These are phyloP conservation scores for Collybia sordida DNA, from an alignment of 768 basidiomycete species.

Conservation along the genomic window DNA sequence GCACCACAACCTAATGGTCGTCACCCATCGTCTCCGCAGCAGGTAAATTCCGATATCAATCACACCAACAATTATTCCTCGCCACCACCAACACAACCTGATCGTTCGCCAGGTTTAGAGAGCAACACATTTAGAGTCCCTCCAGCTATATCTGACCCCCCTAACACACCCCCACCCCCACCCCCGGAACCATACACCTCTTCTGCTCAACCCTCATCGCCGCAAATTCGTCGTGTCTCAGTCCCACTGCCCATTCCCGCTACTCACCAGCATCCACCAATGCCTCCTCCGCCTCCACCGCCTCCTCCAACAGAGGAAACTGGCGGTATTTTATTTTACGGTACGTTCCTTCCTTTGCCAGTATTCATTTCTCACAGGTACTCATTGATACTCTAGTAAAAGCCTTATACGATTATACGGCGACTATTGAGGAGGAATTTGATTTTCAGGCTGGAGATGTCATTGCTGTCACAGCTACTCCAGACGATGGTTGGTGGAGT, in stretches of 20 bases:
- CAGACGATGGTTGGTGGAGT: constrained; percentile 98
- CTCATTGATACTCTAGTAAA: constrained; percentile 55
- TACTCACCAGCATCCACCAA: constrained; percentile 10
- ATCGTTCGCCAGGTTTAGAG: not conserved
- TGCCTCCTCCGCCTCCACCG: constrained; percentile 23
- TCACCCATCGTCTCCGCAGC: constrained; percentile 52
- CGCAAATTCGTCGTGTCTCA: not conserved
- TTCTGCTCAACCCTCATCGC: not conserved
- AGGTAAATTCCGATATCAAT: constrained; percentile 19
- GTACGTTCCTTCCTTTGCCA: constrained; percentile 41
- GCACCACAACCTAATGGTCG: constrained; percentile 13
- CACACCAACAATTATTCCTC: constrained; percentile 61
- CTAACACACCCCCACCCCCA: constrained; percentile 10
- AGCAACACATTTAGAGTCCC: not conserved
- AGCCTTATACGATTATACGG: constrained; percentile 85
- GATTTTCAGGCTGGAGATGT: constrained; percentile 96
- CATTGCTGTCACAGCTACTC: constrained; percentile 92
- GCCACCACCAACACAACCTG: constrained; percentile 30
- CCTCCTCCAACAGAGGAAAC: constrained; percentile 17
- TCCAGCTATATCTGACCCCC: not conserved
- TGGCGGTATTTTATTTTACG: constrained; percentile 75
- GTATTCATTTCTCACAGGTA: not conserved
- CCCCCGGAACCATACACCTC: not conserved
- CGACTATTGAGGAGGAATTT: constrained; percentile 89
- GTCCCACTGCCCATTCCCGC: constrained; percentile 15